Evolutionary conservation across 805 yeast species (phyloP).

Genomic region (Pichia membranifaciens): DNA sequence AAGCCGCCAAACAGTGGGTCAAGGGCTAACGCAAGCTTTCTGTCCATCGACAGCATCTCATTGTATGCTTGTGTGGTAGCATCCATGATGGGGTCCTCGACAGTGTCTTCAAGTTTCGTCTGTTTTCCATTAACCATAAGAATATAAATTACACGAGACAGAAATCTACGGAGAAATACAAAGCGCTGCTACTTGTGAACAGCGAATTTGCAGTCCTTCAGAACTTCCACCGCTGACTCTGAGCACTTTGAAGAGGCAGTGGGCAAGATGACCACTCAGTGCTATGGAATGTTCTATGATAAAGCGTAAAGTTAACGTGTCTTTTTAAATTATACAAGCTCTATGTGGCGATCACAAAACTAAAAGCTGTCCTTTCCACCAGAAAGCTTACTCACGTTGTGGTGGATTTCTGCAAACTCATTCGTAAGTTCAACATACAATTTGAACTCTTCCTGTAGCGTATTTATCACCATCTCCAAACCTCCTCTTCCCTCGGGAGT

Average conservation of each 20-base stretch:
- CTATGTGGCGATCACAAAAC: not conserved
- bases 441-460: constrained; percentile 61
- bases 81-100: no score
- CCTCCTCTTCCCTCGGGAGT: constrained; percentile 30
- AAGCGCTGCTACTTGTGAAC: no score
- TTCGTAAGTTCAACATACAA: constrained; percentile 73
- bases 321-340: not conserved
- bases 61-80: no score
- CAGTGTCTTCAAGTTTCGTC: no score
- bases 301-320: not conserved
- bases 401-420: constrained; percentile 66
- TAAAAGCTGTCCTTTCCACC: constrained; percentile 18
- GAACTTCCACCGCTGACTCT: no score
- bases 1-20: constrained; percentile 11
- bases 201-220: no score
- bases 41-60: not conserved
- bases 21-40: constrained; percentile 11
- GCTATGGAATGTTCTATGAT: no score
- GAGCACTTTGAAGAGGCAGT: no score
- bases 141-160: no score
- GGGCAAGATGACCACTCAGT: no score
- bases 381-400: constrained; percentile 34
- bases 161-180: no score
- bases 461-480: constrained; percentile 48
- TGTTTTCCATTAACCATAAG: no score